Evolutionary conservation across 2,329 filamentous ascomycete species (phyloP).

Genomic region (Hymenoscyphus albidus): DNA sequence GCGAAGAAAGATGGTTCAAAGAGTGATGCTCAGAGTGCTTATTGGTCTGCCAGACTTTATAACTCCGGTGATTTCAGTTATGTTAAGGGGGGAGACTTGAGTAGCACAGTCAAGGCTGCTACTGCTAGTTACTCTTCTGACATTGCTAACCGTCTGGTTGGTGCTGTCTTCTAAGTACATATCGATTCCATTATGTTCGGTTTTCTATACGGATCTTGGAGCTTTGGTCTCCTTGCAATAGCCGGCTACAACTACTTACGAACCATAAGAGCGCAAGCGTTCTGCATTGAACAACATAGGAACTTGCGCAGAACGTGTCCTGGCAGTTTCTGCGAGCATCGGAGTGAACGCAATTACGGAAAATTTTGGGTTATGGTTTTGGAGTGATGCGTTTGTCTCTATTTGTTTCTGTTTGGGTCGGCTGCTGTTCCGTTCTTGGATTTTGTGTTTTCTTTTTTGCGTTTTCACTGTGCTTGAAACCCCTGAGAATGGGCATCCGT

Average conservation of each 20-base stretch:
- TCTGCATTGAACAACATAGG: not conserved
- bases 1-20: constrained; percentile 10
- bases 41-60: constrained; percentile 38
- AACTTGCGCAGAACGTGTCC: not conserved
- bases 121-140: constrained; percentile 23
- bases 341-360: not conserved
- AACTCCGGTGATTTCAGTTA: constrained; percentile 37
- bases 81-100: constrained; percentile 29
- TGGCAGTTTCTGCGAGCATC: not conserved
- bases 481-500: not conserved
- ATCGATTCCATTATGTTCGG: not conserved
- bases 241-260: not conserved
- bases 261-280: not conserved
- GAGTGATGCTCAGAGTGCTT: constrained; percentile 28
- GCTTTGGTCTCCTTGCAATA: not conserved
- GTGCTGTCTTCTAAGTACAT: constrained; percentile 1
- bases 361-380: not conserved
- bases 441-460: not conserved
- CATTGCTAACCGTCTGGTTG: constrained; percentile 13
- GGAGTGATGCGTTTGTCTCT: not conserved
- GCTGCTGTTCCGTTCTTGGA: not conserved
- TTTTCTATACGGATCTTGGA: not conserved
- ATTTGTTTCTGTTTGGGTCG: not conserved
- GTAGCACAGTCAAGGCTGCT: constrained; percentile 11
- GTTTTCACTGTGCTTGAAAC: not conserved